phyloP scores from a whole-genome alignment of 2,329 filamentous ascomycete genomes.

The Penicillium expansum region DNA sequence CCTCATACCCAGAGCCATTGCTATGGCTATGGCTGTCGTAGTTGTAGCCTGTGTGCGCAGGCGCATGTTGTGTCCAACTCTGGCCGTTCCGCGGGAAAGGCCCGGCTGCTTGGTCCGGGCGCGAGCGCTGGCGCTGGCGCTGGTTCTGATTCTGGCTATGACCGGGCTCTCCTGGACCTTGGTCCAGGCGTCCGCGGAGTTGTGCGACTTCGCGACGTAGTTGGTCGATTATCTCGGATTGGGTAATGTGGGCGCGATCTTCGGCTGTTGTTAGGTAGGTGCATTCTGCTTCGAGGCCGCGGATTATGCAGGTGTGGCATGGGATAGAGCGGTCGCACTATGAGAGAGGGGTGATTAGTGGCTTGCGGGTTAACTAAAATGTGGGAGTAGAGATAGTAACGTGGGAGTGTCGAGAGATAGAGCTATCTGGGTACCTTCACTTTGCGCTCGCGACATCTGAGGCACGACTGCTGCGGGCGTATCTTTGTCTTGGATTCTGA shows the following conservation, averaged over 20 bases:
- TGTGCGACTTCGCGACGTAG: conserved; percentile 27
- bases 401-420: background rate
- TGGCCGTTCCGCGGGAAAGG: background rate
- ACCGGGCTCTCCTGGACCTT: conserved; percentile 3
- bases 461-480: conserved; percentile 31
- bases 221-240: conserved; percentile 42
- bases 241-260: conserved; percentile 63
- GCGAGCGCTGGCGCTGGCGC: background rate
- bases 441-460: conserved; percentile 30
- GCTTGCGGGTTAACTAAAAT: no score
- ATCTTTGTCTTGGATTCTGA: conserved; percentile 21
- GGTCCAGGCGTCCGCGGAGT: conserved; percentile 17
- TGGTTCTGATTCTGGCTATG: background rate
- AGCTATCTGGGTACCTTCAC: conserved; percentile 21
- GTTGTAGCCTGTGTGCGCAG: background rate
- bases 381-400: background rate
- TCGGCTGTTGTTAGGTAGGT: conserved; percentile 42
- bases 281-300: conserved; percentile 29
- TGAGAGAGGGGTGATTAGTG: background rate
- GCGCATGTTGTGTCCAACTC: background rate
- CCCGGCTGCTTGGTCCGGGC: background rate
- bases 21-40: background rate
- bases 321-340: conserved; percentile 32
- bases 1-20: background rate
- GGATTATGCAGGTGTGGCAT: conserved; percentile 27